Evolutionary conservation across 2,329 filamentous ascomycete species (phyloP), one percentile per base, ranked within the genome.

Genomic region (Colletotrichum shisoi): DNA sequence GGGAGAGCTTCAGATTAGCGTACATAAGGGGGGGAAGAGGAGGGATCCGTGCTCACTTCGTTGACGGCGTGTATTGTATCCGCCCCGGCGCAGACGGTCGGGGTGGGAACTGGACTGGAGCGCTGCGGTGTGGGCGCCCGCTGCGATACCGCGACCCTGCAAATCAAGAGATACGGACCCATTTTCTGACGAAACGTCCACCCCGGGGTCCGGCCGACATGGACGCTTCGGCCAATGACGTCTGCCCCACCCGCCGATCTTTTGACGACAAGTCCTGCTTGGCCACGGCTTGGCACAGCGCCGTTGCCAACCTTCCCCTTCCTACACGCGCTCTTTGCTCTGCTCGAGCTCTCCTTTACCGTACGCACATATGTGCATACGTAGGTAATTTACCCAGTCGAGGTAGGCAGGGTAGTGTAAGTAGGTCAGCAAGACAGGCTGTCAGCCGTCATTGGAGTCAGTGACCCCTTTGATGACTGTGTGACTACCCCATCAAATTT

Each of bases 211-310:
- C 66, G 57, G 62, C 56, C 57, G 62, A 62, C 62, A 51, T 21
- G 31, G 57, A 31, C 62, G 52, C 66, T 67, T 62, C 66, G 66
- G 57, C 66, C 66, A 68, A 68, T 68, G 66, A 68, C 66, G 63
- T 67, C 62, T 67, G 63, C 40, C 53, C 52, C 45, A 46, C 57
- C 57, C 51, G 66, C 62, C 53, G 66, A 68, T 68, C 62, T 67
- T 67, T 67, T 67, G 66, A 68, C 63, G 66, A 68, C 66, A 67
- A 58, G 66, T 57, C 57, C 61, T 68, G 63, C 66, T 68, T 67
- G 51, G 51, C 39, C 51, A 42, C 34, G 27, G 51, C 54, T 61
- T 64, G 62, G 60, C 40, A 34, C 31, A 52, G 45, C 52, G 37
- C 63, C 60, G 60, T 63, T 58, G 60, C 61, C 64, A 59, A 48